Conservation (phyloP, 305 asterid genomes). For the Solanum hybrid region DNA sequence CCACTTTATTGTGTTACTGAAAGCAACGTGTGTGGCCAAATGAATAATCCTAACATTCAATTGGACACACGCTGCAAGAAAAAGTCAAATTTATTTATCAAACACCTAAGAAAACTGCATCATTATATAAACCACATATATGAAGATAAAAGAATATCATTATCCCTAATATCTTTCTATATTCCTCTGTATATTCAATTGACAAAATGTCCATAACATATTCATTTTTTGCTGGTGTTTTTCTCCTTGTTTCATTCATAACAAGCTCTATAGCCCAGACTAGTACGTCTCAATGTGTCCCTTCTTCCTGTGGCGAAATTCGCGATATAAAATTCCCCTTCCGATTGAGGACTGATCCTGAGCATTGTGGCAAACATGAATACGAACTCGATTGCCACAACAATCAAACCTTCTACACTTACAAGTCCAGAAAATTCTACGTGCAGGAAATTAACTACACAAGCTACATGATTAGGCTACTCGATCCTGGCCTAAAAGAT, state of each 20-base stretch:
- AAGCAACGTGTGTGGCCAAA: not conserved
- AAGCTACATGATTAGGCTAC: not conserved
- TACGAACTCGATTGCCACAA: constrained; percentile 11
- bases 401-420: constrained; percentile 2
- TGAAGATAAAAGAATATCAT: too few species aligned
- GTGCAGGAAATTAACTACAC: constrained; percentile 5
- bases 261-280: not conserved
- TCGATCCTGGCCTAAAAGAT: constrained; percentile 5
- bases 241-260: not conserved
- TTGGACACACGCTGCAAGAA: not conserved
- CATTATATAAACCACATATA: not conserved
- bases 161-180: not conserved
- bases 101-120: not conserved
- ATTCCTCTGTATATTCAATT: not conserved
- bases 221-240: not conserved
- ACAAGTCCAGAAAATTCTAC: not conserved
- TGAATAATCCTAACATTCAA: not conserved
- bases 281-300: not conserved
- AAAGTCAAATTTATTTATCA: not conserved
- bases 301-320: constrained; percentile 15
- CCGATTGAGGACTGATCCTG: constrained; percentile 9
- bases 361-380: constrained; percentile 3
- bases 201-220: not conserved
- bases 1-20: not conserved
- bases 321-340: constrained; percentile 11